Conservation (phyloP, 306 rosid genomes). For the Herpetospermum pedunculosum region DNA sequence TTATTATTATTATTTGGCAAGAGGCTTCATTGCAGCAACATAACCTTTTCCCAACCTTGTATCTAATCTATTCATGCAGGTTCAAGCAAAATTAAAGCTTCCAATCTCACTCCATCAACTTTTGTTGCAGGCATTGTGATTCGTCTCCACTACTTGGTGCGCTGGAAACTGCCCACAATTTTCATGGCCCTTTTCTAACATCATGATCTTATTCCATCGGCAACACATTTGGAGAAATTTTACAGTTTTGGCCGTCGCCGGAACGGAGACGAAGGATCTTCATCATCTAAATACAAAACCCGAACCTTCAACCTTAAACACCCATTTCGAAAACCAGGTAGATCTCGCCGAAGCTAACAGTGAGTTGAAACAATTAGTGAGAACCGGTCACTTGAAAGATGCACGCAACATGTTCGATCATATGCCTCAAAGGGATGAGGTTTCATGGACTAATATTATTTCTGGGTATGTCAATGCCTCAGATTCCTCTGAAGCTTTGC, state of each 20-base stretch:
- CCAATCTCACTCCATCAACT: background rate
- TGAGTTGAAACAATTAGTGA: conserved; percentile 38
- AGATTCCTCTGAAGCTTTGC: conserved; percentile 37
- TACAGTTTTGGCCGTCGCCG: background rate
- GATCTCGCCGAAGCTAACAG: conserved; percentile 35
- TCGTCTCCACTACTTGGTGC: background rate
- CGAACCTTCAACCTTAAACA: background rate
- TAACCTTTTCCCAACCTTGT: no score
- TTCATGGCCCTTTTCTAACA: background rate
- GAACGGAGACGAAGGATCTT: background rate
- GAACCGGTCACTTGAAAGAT: conserved; percentile 24
- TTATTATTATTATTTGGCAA: no score
- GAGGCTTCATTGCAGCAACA: no score
- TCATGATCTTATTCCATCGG: conserved; percentile 1
- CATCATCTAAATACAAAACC: background rate
- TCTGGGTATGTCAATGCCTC: conserved; percentile 37
- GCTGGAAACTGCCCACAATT: background rate
- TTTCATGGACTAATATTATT: conserved; percentile 51
- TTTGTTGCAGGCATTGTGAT: background rate
- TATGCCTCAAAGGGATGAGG: conserved; percentile 20
- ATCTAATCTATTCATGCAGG: background rate
- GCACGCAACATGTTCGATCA: conserved; percentile 44
- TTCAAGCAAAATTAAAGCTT: background rate
- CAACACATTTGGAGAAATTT: background rate
- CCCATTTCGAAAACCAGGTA: background rate